A percentile compares a stretch with the other conserved stretches of the same genome.
These are phyloP conservation scores for Apiotrichum sp. DNA, from an alignment of 1,284 basidiomycete genomes.

Conservation along the genomic window DNA sequence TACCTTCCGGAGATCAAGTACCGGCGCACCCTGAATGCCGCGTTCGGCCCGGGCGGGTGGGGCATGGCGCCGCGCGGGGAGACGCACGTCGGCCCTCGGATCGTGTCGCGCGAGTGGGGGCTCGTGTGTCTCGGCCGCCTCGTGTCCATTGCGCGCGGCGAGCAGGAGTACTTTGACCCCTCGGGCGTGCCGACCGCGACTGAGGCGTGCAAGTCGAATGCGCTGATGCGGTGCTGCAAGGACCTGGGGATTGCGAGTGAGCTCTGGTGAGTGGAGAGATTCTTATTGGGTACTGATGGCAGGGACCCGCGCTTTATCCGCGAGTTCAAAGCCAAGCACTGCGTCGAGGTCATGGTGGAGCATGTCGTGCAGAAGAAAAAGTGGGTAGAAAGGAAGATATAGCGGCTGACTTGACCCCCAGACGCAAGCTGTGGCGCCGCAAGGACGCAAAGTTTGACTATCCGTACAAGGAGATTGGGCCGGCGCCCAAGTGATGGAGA, in stretches of 20 bases:
- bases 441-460: constrained; percentile 82
- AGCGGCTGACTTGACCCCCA: constrained; percentile 37
- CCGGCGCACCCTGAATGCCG: constrained; percentile 83
- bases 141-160: constrained; percentile 84
- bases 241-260: constrained; percentile 94
- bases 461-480: constrained; percentile 65
- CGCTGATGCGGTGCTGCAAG: constrained; percentile 96
- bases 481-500: background rate
- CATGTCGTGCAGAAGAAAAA: constrained; percentile 79
- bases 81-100: constrained; percentile 79
- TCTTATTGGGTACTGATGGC: background rate
- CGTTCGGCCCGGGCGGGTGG: constrained; percentile 97
- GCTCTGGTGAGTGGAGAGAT: constrained; percentile 62
- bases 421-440: constrained; percentile 84
- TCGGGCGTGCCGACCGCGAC: constrained; percentile 86
- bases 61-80: constrained; percentile 89
- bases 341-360: constrained; percentile 79
- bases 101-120: constrained; percentile 91
- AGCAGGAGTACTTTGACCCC: constrained; percentile 95
- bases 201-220: constrained; percentile 94
- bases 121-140: constrained; percentile 87
- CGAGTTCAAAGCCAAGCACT: constrained; percentile 80
- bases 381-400: constrained; percentile 51
- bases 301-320: constrained; percentile 96
- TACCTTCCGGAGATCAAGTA: constrained; percentile 99